These are phyloP conservation scores for Neopestalotiopsis rosae DNA, from an alignment of 2,329 filamentous ascomycete genomes.

Conservation along the genomic window DNA sequence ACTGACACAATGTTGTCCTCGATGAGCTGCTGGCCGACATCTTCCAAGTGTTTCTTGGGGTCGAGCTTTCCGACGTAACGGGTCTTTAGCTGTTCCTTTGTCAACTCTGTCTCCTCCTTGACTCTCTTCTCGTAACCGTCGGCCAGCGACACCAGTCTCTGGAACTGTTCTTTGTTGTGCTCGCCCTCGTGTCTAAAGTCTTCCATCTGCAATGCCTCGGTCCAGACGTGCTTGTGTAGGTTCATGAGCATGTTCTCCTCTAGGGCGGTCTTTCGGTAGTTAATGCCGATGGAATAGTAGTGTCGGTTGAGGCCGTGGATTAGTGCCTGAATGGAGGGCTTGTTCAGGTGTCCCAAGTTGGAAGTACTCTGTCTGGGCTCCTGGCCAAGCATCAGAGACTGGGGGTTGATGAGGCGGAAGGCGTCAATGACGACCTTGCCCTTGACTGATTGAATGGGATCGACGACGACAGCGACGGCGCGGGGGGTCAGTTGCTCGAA, in stretches of 20 bases:
- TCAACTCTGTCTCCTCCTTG: slow-evolving; percentile 97
- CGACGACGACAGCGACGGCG: slow-evolving; percentile 96
- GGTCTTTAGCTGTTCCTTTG: slow-evolving; percentile 97
- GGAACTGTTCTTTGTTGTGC: slow-evolving; percentile 85
- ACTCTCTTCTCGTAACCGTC: slow-evolving; percentile 99
- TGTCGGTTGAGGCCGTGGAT: slow-evolving; percentile 98
- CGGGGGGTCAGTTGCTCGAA: slow-evolving; percentile 98
- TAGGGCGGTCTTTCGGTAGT: slow-evolving; percentile 95
- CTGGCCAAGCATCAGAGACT: slow-evolving; percentile 96
- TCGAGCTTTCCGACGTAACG: slow-evolving; percentile 99
- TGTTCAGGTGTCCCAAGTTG: slow-evolving; percentile 97
- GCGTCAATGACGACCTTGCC: slow-evolving; percentile 99
- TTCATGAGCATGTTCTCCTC: slow-evolving; percentile 99
- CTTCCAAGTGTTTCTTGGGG: slow-evolving; percentile 98
- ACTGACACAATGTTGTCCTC: slow-evolving; percentile 99
- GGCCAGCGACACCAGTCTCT: slow-evolving; percentile 85
- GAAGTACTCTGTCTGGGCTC: slow-evolving; percentile 97
- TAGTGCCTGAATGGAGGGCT: slow-evolving; percentile 98
- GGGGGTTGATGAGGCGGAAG: slow-evolving; percentile 97
- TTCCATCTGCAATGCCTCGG: slow-evolving; percentile 94
- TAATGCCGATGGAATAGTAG: slow-evolving; percentile 99
- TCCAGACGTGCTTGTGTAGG: slow-evolving; percentile 99
- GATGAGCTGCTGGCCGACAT: slow-evolving; percentile 94
- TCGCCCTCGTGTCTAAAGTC: slow-evolving; percentile 87
- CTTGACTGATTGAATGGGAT: slow-evolving; percentile 99